Evolutionary conservation across 805 yeast species (phyloP), one percentile per base, ranked within the genome.

Genomic region (Spathaspora gorwiae): DNA sequence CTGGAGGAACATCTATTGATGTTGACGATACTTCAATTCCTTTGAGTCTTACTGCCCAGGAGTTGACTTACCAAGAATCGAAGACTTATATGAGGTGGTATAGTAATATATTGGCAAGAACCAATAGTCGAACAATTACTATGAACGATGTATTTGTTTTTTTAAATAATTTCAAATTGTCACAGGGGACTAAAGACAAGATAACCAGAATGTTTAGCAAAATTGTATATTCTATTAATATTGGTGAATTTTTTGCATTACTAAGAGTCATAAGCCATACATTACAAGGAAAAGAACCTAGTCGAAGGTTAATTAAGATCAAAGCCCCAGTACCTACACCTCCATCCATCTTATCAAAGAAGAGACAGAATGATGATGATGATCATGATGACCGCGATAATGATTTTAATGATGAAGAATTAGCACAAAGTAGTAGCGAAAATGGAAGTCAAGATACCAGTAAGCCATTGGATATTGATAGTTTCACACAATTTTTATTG

Each of bases 41-140:
- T 0, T 62, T 86, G 42, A 79, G 89, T 2, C 65, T 87, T n/a
- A 72, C 83, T 1, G 75, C 79, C 1, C 78, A 75, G 39, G 88
- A 88, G 47, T 73, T 92, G 39, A 78, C 96, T 0, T 74, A 75
- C 14, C 86, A 84, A 46, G 99, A 92, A 63, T 78, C 81, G 10
- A 80, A 84, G 55, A 86, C 97, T 1, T 92, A 92, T 63, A 78
- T 92, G 54, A 73, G 97, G 52, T 92, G 99, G 99, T 92, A 90
- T 62, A 84, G 89, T 53, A 90, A 88, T 57, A 80, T 92, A 30
- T 76, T 86, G 33, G 75, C 86, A 38, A 77, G 90, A 43, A 84
- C 85, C 50, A 81, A 82, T 34, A 75, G 82, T 37, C 75, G 83
- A 48, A 66, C 87, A 30, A 81, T 92, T 7, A 73, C 82, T 4